phyloP scores from a whole-genome alignment of 495 filamentous ascomycete species.

The Penicillium odoratum region DNA sequence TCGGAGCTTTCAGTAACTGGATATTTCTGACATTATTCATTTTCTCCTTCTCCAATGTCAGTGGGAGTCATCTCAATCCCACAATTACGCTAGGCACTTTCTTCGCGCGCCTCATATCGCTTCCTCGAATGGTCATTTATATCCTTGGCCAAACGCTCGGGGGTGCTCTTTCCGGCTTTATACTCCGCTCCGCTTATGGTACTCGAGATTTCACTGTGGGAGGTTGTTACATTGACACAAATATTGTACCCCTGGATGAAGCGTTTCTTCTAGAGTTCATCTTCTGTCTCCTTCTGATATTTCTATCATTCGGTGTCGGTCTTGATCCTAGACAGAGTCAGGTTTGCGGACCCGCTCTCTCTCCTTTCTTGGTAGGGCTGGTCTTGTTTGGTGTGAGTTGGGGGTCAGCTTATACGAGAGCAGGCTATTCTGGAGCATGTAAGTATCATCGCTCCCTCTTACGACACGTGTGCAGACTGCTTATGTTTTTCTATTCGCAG shows the following conservation, averaged over 20 bases:
- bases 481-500: conserved; percentile 3
- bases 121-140: conserved; percentile 38
- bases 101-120: conserved; percentile 38
- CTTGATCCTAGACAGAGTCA: conserved; percentile 53
- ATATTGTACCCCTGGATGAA: background rate
- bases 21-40: conserved; percentile 44
- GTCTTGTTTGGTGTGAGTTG: conserved; percentile 45
- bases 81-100: conserved; percentile 46
- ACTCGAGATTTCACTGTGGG: background rate
- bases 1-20: conserved; percentile 35
- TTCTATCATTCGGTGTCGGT: conserved; percentile 46
- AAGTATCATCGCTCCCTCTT: background rate
- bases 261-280: conserved; percentile 31
- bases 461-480: background rate
- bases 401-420: conserved; percentile 36
- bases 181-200: conserved; percentile 14
- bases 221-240: background rate
- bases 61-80: conserved; percentile 48
- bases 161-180: conserved; percentile 35
- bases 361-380: conserved; percentile 51
- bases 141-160: conserved; percentile 36
- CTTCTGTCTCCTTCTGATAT: conserved; percentile 36
- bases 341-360: conserved; percentile 48
- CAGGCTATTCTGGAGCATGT: conserved; percentile 42
- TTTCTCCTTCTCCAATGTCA: conserved; percentile 37